These are phyloP conservation scores for Endotrypanum monterogeii DNA, from an alignment of 208 protist genomes.

Conservation along the genomic window DNA sequence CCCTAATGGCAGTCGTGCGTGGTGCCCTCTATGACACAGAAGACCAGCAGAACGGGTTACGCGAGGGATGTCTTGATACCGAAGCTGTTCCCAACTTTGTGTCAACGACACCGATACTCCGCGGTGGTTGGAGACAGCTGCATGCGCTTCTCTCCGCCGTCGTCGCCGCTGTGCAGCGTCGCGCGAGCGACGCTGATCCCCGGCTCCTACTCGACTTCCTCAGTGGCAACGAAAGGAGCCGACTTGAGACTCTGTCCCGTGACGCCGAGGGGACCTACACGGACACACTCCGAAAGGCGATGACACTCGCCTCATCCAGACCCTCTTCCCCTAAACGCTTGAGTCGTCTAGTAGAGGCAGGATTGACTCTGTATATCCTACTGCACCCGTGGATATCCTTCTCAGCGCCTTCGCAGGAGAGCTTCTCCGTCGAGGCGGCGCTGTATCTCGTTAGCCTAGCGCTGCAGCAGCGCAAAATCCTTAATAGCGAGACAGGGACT, in stretches of 20 bases:
- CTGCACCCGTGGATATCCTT: conserved; percentile 24
- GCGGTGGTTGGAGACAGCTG: neutral
- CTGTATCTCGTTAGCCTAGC: conserved; percentile 4
- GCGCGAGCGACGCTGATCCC: neutral
- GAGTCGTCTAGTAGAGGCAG: conserved; percentile 1
- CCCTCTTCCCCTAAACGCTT: neutral
- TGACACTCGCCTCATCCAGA: neutral
- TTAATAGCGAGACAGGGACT: neutral
- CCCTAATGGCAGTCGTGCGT: neutral
- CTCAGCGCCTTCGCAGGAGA: neutral
- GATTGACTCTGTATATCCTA: conserved; percentile 9
- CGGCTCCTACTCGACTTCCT: conserved; percentile 6
- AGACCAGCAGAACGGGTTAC: neutral
- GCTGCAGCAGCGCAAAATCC: neutral
- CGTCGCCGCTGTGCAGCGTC: conserved; percentile 6
- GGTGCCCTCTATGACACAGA: neutral
- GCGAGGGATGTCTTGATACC: neutral
- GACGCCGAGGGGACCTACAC: neutral
- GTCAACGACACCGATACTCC: neutral
- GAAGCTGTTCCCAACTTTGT: neutral
- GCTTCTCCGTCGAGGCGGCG: conserved; percentile 1
- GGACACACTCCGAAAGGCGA: neutral
- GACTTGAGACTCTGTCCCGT: neutral
- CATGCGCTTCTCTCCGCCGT: conserved; percentile 12
- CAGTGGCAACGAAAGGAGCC: neutral